phyloP scores from a whole-genome alignment of 2,329 filamentous ascomycete species.

The Magnaporthales sp. region DNA sequence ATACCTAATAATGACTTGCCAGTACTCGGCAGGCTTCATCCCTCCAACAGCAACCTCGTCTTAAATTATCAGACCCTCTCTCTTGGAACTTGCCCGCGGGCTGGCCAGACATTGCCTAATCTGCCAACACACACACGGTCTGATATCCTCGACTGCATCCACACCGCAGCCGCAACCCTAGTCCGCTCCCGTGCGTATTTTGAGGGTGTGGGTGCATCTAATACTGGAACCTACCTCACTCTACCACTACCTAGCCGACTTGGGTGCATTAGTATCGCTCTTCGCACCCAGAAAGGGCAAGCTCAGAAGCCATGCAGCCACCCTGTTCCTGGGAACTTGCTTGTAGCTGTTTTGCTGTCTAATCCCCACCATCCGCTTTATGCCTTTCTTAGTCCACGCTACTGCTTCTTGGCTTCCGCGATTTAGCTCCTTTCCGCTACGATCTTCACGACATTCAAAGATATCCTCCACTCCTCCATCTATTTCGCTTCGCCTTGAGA shows the following conservation, averaged over 20 bases:
- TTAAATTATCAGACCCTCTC: background rate
- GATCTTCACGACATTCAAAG: background rate
- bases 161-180: background rate
- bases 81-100: background rate
- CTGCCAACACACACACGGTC: background rate
- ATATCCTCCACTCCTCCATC: background rate
- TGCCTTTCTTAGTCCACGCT: background rate
- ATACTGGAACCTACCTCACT: background rate
- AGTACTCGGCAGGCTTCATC: background rate
- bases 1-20: background rate
- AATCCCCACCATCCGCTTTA: background rate
- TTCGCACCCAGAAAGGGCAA: background rate
- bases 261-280: background rate
- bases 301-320: background rate
- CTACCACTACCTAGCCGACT: background rate
- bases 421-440: background rate
- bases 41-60: background rate
- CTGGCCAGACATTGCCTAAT: background rate
- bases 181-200: background rate
- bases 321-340: background rate
- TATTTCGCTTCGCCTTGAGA: background rate
- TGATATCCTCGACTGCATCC: background rate
- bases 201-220: background rate
- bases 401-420: background rate
- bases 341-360: background rate